Evolutionary conservation across 1,284 basidiomycete genomes (phyloP).

Genomic region (Erythrobasidium hasegawianum): DNA sequence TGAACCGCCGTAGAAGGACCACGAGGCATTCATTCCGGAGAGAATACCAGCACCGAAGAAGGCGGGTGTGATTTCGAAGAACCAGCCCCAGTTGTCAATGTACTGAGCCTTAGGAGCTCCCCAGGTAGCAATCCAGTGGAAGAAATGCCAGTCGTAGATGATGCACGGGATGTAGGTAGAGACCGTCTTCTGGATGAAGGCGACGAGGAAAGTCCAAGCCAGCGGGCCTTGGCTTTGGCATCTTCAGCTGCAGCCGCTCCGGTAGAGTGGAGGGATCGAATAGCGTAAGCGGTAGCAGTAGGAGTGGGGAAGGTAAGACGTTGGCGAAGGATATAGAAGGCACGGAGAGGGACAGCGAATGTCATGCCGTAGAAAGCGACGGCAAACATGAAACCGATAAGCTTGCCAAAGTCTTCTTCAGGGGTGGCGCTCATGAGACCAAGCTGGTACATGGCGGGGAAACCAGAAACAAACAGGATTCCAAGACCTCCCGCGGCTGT

Average conservation of each 20-base stretch:
- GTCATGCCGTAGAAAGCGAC: slow-evolving; percentile 62
- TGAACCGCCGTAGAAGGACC: slow-evolving; percentile 61
- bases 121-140: slow-evolving; percentile 60
- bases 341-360: slow-evolving; percentile 22
- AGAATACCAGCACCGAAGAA: slow-evolving; percentile 67
- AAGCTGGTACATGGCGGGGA: slow-evolving; percentile 65
- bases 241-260: slow-evolving; percentile 53
- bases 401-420: slow-evolving; percentile 55
- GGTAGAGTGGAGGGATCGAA: slow-evolving; percentile 61
- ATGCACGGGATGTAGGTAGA: slow-evolving; percentile 62
- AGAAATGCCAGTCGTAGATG: slow-evolving; percentile 65
- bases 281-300: slow-evolving; percentile 65
- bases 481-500: slow-evolving; percentile 59
- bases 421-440: slow-evolving; percentile 55
- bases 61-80: slow-evolving; percentile 58
- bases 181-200: slow-evolving; percentile 59
- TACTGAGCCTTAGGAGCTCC: slow-evolving; percentile 62
- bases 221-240: slow-evolving; percentile 60
- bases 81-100: slow-evolving; percentile 57
- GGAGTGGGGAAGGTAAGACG: slow-evolving; percentile 67
- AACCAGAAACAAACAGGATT: slow-evolving; percentile 61
- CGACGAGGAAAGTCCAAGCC: slow-evolving; percentile 56
- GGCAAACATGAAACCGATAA: slow-evolving; percentile 59
- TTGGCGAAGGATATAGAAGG: slow-evolving; percentile 64
- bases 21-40: slow-evolving; percentile 62